phyloP scores from a whole-genome alignment of 257 asterid genomes.

The Solanum tacnaense region DNA sequence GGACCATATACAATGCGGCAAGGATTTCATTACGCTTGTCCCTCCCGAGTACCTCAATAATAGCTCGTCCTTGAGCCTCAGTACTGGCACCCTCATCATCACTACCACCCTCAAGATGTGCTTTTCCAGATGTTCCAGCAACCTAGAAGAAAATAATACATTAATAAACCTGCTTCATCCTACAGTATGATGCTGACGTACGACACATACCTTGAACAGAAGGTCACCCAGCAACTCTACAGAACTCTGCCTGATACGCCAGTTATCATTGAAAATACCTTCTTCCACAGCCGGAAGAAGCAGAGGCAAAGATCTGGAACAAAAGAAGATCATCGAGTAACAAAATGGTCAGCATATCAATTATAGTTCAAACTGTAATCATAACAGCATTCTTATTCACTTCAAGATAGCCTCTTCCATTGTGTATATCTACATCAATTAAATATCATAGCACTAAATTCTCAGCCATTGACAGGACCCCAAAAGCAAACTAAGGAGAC shows the following conservation, averaged over 20 bases:
- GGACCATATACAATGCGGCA: constrained; percentile 98
- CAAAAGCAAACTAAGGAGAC: neutral
- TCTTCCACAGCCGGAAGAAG: constrained; percentile 99
- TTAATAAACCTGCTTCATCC: neutral
- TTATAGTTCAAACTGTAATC: neutral
- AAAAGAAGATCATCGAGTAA: neutral
- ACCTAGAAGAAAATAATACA: constrained; percentile 40
- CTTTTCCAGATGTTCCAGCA: constrained; percentile 99
- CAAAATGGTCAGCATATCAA: neutral
- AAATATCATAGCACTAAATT: neutral
- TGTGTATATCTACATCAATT: neutral
- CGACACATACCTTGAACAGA: constrained; percentile 64
- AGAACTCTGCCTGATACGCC: constrained; percentile 99
- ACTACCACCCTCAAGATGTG: constrained; percentile 98
- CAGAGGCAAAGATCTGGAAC: constrained; percentile 73
- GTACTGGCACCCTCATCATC: constrained; percentile 99
- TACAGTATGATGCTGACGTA: neutral
- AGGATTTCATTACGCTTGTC: constrained; percentile 97
- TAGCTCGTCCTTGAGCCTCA: constrained; percentile 99
- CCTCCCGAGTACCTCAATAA: constrained; percentile 93
- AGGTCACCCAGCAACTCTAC: constrained; percentile 97
- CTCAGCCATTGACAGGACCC: neutral
- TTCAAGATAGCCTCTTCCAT: neutral
- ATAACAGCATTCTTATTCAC: neutral
- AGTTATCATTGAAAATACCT: constrained; percentile 93